phyloP scores from a whole-genome alignment of 495 filamentous ascomycete genomes.

The Hypoxylon cercidicola region DNA sequence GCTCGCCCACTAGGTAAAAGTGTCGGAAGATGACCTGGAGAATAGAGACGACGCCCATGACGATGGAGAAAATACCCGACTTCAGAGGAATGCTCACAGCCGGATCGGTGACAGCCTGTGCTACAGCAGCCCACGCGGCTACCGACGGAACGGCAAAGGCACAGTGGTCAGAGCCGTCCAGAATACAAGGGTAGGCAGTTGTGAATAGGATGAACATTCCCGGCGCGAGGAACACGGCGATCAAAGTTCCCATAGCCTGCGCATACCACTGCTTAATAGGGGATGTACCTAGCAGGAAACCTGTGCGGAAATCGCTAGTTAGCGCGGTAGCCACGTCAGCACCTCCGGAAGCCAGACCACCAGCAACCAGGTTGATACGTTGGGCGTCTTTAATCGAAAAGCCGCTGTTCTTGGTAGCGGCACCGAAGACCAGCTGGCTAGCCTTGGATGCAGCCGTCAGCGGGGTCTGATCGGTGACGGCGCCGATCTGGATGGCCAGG shows the following conservation, averaged over 20 bases:
- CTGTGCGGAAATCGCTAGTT: conserved; percentile 69
- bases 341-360: conserved; percentile 66
- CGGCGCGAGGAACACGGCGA: conserved; percentile 70
- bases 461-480: conserved; percentile 70
- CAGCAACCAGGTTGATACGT: conserved; percentile 71
- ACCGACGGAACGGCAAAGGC: conserved; percentile 70
- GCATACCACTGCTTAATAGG: conserved; percentile 72
- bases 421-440: conserved; percentile 74
- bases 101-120: conserved; percentile 70
- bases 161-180: conserved; percentile 58
- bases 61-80: conserved; percentile 66
- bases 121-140: conserved; percentile 71
- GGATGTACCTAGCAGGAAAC: conserved; percentile 70
- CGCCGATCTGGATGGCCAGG: conserved; percentile 72
- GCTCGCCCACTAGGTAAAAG: conserved; percentile 63
- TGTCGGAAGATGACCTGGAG: conserved; percentile 66
- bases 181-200: conserved; percentile 73
- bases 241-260: conserved; percentile 67
- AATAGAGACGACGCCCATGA: conserved; percentile 62
- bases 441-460: conserved; percentile 73
- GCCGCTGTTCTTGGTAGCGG: conserved; percentile 62
- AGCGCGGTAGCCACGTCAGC: conserved; percentile 64
- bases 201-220: conserved; percentile 73
- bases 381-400: conserved; percentile 61
- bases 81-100: conserved; percentile 64